phyloP scores from a whole-genome alignment of 163 green algal genomes.

The Scenedesmus sp. region DNA sequence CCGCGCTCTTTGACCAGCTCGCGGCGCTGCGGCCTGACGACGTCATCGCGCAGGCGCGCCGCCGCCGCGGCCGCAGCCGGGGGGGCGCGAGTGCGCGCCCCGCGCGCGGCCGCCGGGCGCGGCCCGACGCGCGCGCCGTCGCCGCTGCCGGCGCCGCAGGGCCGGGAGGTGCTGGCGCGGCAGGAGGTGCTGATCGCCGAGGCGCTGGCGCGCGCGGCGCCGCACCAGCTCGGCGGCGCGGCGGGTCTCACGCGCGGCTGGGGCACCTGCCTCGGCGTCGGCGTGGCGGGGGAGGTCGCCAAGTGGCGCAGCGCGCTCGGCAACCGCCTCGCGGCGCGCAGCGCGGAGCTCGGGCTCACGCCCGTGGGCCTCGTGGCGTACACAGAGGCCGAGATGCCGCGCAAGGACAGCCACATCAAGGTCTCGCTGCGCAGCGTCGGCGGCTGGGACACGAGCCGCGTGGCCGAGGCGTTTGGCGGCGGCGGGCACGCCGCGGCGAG shows the following conservation, averaged over 20 bases:
- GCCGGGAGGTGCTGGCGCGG: constrained; percentile 41
- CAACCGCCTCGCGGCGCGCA: constrained; percentile 61
- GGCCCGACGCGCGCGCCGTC: no score
- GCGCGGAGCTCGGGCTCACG: constrained; percentile 34
- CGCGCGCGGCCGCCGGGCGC: no score
- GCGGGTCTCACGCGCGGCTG: constrained; percentile 35
- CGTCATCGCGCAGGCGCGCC: constrained; percentile 47
- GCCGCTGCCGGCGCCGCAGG: not conserved
- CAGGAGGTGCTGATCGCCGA: constrained; percentile 49
- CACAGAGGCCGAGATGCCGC: constrained; percentile 44
- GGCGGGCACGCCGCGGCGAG: constrained; percentile 51
- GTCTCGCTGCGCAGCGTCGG: constrained; percentile 43
- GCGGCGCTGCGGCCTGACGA: constrained; percentile 46
- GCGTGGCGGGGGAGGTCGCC: constrained; percentile 26
- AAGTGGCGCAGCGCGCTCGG: constrained; percentile 56
- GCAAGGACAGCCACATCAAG: constrained; percentile 33
- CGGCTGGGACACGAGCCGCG: constrained; percentile 40
- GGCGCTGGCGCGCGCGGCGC: constrained; percentile 42
- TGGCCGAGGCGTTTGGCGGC: constrained; percentile 44
- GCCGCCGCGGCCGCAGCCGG: not conserved
- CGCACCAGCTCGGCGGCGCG: constrained; percentile 56
- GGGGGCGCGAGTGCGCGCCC: not conserved
- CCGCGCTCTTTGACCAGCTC: constrained; percentile 64
- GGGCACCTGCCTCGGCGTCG: constrained; percentile 55
- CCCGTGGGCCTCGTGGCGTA: constrained; percentile 67